These are phyloP conservation scores for Iberis amara DNA, from an alignment of 441 rosid species.

Conservation along the genomic window DNA sequence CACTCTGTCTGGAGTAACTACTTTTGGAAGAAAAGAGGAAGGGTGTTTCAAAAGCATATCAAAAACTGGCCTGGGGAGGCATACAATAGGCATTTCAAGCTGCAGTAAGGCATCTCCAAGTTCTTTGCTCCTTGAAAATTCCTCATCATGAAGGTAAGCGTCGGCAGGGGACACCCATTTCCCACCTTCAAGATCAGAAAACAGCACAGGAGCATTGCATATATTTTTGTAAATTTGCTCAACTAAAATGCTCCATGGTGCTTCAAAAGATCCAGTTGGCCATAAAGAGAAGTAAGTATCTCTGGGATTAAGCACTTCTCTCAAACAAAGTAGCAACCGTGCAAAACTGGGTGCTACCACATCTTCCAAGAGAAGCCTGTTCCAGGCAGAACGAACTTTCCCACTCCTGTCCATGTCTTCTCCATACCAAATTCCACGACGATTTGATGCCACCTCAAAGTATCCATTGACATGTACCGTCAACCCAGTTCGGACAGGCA, in stretches of 20 bases:
- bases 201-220: slow-evolving; percentile 56
- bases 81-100: slow-evolving; percentile 87
- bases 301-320: slow-evolving; percentile 56
- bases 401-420: slow-evolving; percentile 99
- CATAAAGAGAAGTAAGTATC: slow-evolving; percentile 68
- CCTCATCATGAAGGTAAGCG: slow-evolving; percentile 87
- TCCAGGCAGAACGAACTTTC: slow-evolving; percentile 91
- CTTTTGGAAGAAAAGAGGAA: slow-evolving; percentile 63
- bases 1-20: slow-evolving; percentile 82
- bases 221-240: slow-evolving; percentile 71
- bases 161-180: slow-evolving; percentile 78
- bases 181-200: slow-evolving; percentile 70
- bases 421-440: slow-evolving; percentile 99
- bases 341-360: slow-evolving; percentile 72
- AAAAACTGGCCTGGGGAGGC: slow-evolving; percentile 63
- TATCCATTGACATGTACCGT: slow-evolving; percentile 87
- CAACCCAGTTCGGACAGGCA: slow-evolving; percentile 93
- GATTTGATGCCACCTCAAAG: slow-evolving; percentile 97
- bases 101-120: slow-evolving; percentile 71
- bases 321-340: slow-evolving; percentile 64
- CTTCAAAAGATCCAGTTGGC: slow-evolving; percentile 89
- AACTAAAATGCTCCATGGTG: slow-evolving; percentile 91
- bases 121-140: slow-evolving; percentile 63
- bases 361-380: slow-evolving; percentile 92
- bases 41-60: slow-evolving; percentile 69